Conservation (phyloP, 352 stramenopile species). For the Phytophthora sp. region DNA sequence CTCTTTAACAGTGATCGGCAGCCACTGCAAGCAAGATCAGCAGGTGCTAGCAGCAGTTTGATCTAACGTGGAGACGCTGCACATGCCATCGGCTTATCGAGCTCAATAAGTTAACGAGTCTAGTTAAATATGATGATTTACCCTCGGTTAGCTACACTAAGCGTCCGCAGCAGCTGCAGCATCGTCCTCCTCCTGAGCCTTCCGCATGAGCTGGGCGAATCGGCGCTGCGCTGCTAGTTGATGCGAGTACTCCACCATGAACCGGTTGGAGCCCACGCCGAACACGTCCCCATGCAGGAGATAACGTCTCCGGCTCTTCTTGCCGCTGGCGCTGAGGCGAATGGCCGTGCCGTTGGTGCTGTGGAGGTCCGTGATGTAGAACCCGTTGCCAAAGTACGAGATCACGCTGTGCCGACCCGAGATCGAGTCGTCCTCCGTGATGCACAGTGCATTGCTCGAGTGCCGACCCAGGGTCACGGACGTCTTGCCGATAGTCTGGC, state of each 20-base stretch:
- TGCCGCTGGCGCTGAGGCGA: conserved; percentile 65
- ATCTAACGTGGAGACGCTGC: too few relatives aligned
- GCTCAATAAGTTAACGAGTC: conserved; percentile 20
- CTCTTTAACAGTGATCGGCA: too few relatives aligned
- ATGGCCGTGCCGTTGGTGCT: conserved; percentile 87
- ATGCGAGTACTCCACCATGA: conserved; percentile 83
- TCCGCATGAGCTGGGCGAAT: conserved; percentile 29
- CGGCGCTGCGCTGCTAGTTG: conserved; percentile 48
- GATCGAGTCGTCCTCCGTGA: conserved; percentile 84
- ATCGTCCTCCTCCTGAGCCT: conserved; percentile 27
- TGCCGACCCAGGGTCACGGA: conserved; percentile 75
- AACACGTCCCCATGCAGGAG: conserved; percentile 84
- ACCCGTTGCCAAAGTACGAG: conserved; percentile 74
- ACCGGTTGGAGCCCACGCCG: conserved; percentile 83
- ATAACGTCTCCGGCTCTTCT: conserved; percentile 63
- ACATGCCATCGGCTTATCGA: too few relatives aligned
- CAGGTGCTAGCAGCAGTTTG: too few relatives aligned
- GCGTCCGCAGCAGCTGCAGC: conserved; percentile 13
- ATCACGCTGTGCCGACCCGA: conserved; percentile 78
- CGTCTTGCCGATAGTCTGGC: conserved; percentile 79
- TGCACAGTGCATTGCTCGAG: conserved; percentile 82
- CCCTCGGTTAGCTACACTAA: conserved; percentile 16
- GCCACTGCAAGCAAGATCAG: too few relatives aligned
- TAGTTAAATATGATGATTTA: conserved; percentile 29
- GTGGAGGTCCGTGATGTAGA: conserved; percentile 86